These are phyloP conservation scores for Macrophomina tecta DNA, from an alignment of 2,329 filamentous ascomycete species.

Conservation along the genomic window DNA sequence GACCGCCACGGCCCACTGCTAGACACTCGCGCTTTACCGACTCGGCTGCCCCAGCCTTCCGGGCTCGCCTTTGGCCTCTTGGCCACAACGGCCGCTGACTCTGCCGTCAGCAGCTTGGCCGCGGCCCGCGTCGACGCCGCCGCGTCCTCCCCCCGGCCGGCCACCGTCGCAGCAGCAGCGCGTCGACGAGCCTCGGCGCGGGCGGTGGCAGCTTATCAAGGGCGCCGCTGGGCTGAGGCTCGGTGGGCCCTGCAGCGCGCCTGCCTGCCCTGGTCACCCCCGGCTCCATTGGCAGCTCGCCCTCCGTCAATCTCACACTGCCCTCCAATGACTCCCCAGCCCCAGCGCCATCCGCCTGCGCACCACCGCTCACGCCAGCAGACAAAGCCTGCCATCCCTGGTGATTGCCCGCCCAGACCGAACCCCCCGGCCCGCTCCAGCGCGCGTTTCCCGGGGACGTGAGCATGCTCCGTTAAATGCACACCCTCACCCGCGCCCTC, in stretches of 20 bases:
- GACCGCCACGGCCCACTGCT: constrained; percentile 8
- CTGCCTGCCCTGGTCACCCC: background rate
- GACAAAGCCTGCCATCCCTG: constrained; percentile 6
- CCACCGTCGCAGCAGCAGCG: background rate
- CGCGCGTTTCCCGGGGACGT: background rate
- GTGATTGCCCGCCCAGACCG: constrained; percentile 1
- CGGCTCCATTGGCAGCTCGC: constrained; percentile 8
- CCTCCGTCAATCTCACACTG: background rate
- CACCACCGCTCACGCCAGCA: background rate
- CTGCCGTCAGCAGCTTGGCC: constrained; percentile 2
- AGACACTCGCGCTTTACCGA: constrained; percentile 8
- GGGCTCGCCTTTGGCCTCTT: constrained; percentile 2
- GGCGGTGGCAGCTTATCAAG: constrained; percentile 12
- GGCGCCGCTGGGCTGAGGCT: constrained; percentile 18
- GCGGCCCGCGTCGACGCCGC: background rate
- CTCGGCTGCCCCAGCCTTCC: background rate
- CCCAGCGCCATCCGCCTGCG: background rate
- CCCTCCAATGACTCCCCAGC: constrained; percentile 12
- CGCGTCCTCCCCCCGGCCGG: background rate
- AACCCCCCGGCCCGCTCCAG: background rate
- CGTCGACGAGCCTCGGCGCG: background rate
- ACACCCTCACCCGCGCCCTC: background rate
- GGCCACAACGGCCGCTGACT: constrained; percentile 9
- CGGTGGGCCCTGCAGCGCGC: constrained; percentile 8
- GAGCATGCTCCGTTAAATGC: constrained; percentile 11